Evolutionary conservation across 2,329 filamentous ascomycete species (phyloP).

Genomic region (Colletotrichum horii): DNA sequence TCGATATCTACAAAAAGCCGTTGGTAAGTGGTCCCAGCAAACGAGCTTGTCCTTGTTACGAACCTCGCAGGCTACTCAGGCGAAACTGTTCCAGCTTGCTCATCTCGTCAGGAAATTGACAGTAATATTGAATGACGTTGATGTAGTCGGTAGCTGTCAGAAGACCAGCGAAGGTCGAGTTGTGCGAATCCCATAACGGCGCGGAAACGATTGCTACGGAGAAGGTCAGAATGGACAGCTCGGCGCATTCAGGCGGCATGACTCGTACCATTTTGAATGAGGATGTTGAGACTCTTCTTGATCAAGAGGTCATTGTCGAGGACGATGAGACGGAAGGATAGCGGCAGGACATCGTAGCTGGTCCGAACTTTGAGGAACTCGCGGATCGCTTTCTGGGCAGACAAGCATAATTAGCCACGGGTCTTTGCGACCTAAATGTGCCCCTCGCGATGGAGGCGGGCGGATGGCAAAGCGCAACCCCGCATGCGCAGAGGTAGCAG

Average conservation of each 20-base stretch:
- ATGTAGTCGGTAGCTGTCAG: constrained; percentile 97
- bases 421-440: neutral
- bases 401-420: constrained; percentile 8
- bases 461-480: constrained; percentile 6
- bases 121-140: constrained; percentile 99
- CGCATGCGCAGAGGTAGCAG: constrained; percentile 7
- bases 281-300: constrained; percentile 94
- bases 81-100: constrained; percentile 92
- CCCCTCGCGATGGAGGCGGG: constrained; percentile 4
- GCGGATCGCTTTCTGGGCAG: constrained; percentile 79
- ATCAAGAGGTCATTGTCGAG: constrained; percentile 95
- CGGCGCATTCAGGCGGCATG: constrained; percentile 13
- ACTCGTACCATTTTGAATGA: constrained; percentile 86
- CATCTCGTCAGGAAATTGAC: constrained; percentile 91
- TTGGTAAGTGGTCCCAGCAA: constrained; percentile 3
- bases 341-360: constrained; percentile 95
- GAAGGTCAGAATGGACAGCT: constrained; percentile 4
- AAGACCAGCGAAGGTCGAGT: constrained; percentile 90
- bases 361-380: constrained; percentile 96
- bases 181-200: constrained; percentile 93
- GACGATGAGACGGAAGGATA: constrained; percentile 94
- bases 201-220: constrained; percentile 90
- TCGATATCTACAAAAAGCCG: constrained; percentile 75
- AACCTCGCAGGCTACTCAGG: constrained; percentile 89
- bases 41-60: constrained; percentile 23